Evolutionary conservation across 345 rosid genomes (phyloP), one percentile per base, ranked within the genome.

Genomic region (Isatis tinctoria): DNA sequence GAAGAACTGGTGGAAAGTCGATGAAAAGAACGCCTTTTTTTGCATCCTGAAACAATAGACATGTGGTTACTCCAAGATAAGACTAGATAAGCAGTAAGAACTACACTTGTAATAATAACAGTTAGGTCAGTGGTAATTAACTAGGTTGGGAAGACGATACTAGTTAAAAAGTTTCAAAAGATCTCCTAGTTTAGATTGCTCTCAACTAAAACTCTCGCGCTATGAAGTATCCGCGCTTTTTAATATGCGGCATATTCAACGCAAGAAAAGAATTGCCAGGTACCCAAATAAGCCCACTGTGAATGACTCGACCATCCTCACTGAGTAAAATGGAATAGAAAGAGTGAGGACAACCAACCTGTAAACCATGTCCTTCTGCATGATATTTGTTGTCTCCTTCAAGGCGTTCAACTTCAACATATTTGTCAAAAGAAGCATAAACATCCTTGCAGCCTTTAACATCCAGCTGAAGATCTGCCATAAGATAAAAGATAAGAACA

Each of bases 381-480:
- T 88, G 96, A 80, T 94, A 94, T 79, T 92, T 94, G 81, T 94
- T 92, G 78, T 94, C 97, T 67, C 99, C 99, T 74, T 94, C 99
- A 67, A 94, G 99, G 40, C 88, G 85, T 77, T 94, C 97, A 78
- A 94, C 97, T 79, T 94, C 97, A 20, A 94, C 97, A 78, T 94
- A 94, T 82, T 92, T 94, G 70, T 94, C 99, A 87, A 94, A 94
- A 16, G 99, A 94, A 68, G 97, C 96, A 68, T 92, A 95, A 53
- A 94, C 93, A 80, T 94, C 99, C 70, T 85, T 87, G 81, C 97
- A 94, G 48, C 97, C 99, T 85, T 94, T 94, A 60, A 94, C 98
- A 80, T 94, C 98, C 65, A 94, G 97, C 82, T 94, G 99, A 62
- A 94, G 95, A 59, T 94, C 99, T 94, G 86, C 79, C 78, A 79